Conservation (phyloP, 1,139 yeast species). For the Meyerozyma carpophila region DNA sequence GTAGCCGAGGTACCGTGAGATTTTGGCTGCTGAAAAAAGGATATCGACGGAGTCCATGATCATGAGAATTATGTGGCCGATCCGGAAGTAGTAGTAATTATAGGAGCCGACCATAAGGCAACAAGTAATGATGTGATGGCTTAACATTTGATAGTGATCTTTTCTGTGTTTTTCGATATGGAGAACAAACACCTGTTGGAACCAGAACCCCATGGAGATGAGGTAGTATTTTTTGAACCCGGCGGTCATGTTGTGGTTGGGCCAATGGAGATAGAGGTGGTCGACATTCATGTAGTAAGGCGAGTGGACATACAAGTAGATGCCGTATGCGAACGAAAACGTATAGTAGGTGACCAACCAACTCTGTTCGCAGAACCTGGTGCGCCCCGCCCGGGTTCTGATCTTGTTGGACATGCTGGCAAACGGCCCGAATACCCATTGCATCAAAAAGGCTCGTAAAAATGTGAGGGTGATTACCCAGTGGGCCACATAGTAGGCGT, state of each 20-base stretch:
- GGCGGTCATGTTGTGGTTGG: conserved; percentile 50
- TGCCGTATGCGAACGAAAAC: conserved; percentile 53
- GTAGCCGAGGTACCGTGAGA: conserved; percentile 68
- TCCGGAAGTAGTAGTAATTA: conserved; percentile 62
- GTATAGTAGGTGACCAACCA: conserved; percentile 70
- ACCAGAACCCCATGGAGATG: conserved; percentile 69
- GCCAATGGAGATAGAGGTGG: conserved; percentile 69
- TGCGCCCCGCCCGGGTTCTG: conserved; percentile 43
- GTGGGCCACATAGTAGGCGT: conserved; percentile 48
- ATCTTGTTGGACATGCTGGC: conserved; percentile 43
- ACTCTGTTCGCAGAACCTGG: conserved; percentile 81
- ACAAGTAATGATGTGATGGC: conserved; percentile 82
- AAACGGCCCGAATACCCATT: conserved; percentile 52
- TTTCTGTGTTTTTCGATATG: conserved; percentile 76
- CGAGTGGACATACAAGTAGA: conserved; percentile 50
- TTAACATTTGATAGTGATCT: conserved; percentile 81
- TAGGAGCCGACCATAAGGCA: conserved; percentile 67
- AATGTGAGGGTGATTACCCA: conserved; percentile 57
- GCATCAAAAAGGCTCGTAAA: conserved; percentile 57
- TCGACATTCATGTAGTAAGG: conserved; percentile 57
- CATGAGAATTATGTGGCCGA: conserved; percentile 74
- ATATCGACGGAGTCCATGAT: conserved; percentile 84
- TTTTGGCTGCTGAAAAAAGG: conserved; percentile 65
- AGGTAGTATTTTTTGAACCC: conserved; percentile 68
- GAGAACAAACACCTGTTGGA: conserved; percentile 72